phyloP scores from a whole-genome alignment of 169 alveolate genomes.

The Toxoplasma gondii region DNA sequence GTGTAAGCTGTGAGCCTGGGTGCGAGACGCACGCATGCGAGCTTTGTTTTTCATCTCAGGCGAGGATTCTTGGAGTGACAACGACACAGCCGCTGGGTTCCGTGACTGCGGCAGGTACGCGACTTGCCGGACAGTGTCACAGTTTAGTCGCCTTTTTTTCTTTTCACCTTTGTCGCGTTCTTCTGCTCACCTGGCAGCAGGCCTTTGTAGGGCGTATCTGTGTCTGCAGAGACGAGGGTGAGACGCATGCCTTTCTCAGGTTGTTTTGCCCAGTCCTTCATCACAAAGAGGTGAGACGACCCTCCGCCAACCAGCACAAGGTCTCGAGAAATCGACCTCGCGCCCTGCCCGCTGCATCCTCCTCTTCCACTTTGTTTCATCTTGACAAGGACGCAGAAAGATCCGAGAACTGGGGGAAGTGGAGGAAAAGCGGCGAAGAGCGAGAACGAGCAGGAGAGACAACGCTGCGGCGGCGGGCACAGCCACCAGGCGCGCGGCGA shows the following conservation, averaged over 20 bases:
- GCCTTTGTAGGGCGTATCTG: conserved; percentile 40
- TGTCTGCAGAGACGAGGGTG: conserved; percentile 17
- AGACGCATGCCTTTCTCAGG: background rate
- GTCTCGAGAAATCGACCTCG: background rate
- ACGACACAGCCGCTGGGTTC: too few relatives aligned
- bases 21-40: too few relatives aligned
- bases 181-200: conserved; percentile 11
- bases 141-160: background rate
- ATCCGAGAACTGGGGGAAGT: background rate
- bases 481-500: background rate
- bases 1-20: too few relatives aligned
- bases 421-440: too few relatives aligned
- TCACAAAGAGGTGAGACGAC: background rate
- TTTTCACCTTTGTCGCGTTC: background rate
- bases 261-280: background rate
- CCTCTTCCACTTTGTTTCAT: background rate
- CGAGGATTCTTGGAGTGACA: too few relatives aligned
- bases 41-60: too few relatives aligned
- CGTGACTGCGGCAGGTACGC: too few relatives aligned
- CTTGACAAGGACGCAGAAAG: background rate
- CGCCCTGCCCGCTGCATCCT: background rate
- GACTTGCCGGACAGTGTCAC: too few relatives aligned
- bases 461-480: background rate
- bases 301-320: conserved; percentile 42
- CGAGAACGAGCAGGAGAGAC: too few relatives aligned